phyloP scores from a whole-genome alignment of 2,329 filamentous ascomycete species.

The Mycogone perniciosa region DNA sequence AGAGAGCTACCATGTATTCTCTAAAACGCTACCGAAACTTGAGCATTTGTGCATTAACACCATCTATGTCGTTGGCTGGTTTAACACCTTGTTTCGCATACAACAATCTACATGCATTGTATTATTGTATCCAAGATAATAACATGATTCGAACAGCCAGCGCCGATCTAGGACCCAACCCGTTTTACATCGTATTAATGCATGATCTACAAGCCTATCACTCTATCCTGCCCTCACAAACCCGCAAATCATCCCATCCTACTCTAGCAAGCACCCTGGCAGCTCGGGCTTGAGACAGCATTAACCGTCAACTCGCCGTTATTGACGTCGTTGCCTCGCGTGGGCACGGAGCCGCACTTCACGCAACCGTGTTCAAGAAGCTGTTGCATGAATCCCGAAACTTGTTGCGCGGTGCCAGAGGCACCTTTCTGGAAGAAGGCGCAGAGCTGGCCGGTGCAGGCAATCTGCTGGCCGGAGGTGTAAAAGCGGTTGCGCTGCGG shows the following conservation, averaged over 20 bases:
- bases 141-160: too few species aligned
- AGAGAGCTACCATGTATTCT: too few species aligned
- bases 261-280: neutral
- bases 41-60: too few species aligned
- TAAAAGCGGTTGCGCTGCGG: conserved; percentile 10
- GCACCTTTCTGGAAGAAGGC: conserved; percentile 11
- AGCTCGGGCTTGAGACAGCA: conserved; percentile 4
- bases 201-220: too few species aligned
- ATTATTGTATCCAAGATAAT: too few species aligned
- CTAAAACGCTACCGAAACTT: too few species aligned
- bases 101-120: too few species aligned
- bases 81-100: too few species aligned
- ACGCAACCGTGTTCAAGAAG: conserved; percentile 5
- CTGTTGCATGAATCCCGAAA: neutral
- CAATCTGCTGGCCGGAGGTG: conserved; percentile 7
- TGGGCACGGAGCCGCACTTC: conserved; percentile 11
- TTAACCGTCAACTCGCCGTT: conserved; percentile 14
- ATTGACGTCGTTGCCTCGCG: conserved; percentile 6
- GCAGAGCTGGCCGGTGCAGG: conserved; percentile 10
- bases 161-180: too few species aligned
- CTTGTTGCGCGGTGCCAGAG: conserved; percentile 6
- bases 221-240: neutral
- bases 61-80: too few species aligned
- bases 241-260: neutral
- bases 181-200: too few species aligned